phyloP scores from a whole-genome alignment of 768 basidiomycete genomes.

The Suillus subalutaceus region DNA sequence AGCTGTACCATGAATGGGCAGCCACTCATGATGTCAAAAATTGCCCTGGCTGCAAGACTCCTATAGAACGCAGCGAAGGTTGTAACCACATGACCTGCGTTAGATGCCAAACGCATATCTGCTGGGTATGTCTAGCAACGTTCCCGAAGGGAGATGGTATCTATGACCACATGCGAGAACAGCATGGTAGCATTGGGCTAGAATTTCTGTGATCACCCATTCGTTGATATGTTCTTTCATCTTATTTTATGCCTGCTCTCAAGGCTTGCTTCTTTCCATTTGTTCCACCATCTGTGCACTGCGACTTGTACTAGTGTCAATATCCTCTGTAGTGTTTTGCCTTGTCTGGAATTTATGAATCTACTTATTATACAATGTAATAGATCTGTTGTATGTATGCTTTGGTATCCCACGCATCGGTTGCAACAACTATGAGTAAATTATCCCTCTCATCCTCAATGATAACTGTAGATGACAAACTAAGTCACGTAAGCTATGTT shows the following conservation, averaged over 20 bases:
- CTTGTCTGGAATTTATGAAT: slow-evolving; percentile 24
- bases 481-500: slow-evolving; percentile 16
- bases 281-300: not conserved
- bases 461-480: slow-evolving; percentile 46
- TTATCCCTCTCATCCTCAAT: slow-evolving; percentile 11
- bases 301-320: slow-evolving; percentile 16
- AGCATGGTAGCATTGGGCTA: slow-evolving; percentile 67
- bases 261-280: not conserved
- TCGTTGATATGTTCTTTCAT: slow-evolving; percentile 9
- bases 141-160: slow-evolving; percentile 70
- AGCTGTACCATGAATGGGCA: slow-evolving; percentile 67
- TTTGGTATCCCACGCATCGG: not conserved
- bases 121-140: slow-evolving; percentile 77
- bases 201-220: not conserved
- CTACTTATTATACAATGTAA: slow-evolving; percentile 29
- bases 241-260: slow-evolving; percentile 10
- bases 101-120: slow-evolving; percentile 74
- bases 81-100: slow-evolving; percentile 87
- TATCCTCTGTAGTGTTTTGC: slow-evolving; percentile 6
- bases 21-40: slow-evolving; percentile 65
- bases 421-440: not conserved
- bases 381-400: not conserved
- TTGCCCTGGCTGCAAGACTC: slow-evolving; percentile 71
- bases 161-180: slow-evolving; percentile 74
- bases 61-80: slow-evolving; percentile 73